Base-by-base conservation (phyloP, 2,329 filamentous ascomycete species). In the Pseudogymnoascus sp. region DNA sequence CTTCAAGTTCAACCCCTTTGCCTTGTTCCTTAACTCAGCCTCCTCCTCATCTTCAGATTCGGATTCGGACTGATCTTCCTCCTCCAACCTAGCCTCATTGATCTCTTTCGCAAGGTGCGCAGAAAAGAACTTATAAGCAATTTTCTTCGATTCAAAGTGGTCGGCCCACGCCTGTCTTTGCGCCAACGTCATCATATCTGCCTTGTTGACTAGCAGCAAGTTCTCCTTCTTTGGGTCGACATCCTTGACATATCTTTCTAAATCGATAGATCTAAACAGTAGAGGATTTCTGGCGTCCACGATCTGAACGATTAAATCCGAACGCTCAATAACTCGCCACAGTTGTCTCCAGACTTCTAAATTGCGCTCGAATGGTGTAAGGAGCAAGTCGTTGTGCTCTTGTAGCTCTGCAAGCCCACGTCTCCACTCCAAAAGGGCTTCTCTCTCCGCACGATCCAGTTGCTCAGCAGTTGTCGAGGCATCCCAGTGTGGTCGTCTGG, bases 291-390 rank as follows among this genome's bases (percentile, higher is more conserved):
- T 83, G 7, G 95, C 94, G 78, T 99, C 94, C 61, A 99, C 94
- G 78, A 99, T 99, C 79, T 99, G 94, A 36, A 99, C 94, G 3
- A 99, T 85, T 41, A 99, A 79, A 74, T 99, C 94, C 13, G 92
- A 97, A 65, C 94, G 83, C 80, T 99, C 94, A 70, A 99, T 97
- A 63, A 99, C 94, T 77, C 94, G 86, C 94, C 94, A 99, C 69
- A 99, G 73, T 76, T 99, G 94, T 73, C 94, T 86, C 94, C 94
- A 99, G 29, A 99, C 94, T 72, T 99, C 95, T 65, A 99, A 73
- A 73, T 99, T 99, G 64, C 94, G 85, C 80, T 99, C 94, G 71
- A 99, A 99, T 0, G 94, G 94, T 0, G 94, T 99, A 91, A 99
- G 92, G 61, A 99, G 83, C 62, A 99, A 77, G 74, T 99, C 94